Evolutionary conservation across 108 stramenopile genomes (phyloP).

Genomic region (Mayamaea pseudoterrestris): DNA sequence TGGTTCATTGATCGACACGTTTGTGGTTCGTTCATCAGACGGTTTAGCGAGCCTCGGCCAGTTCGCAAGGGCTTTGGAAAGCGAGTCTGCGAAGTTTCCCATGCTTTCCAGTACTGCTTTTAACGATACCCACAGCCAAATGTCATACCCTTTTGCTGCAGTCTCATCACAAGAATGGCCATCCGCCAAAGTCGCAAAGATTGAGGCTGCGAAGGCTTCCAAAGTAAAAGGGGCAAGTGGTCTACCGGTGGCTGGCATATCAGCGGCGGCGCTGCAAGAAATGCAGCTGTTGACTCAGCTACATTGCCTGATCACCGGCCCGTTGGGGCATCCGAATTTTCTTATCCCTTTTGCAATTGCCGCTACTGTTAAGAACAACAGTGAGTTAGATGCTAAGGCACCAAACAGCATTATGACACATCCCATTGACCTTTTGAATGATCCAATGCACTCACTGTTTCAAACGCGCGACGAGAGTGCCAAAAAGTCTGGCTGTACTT

Average conservation of each 20-base stretch:
- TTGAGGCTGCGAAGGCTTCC: slow-evolving; percentile 28
- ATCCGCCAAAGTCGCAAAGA: slow-evolving; percentile 56
- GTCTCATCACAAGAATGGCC: slow-evolving; percentile 81
- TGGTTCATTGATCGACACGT: slow-evolving; percentile 65
- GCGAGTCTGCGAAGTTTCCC: slow-evolving; percentile 35
- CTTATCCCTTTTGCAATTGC: slow-evolving; percentile 70
- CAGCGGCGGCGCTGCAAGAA: slow-evolving; percentile 73
- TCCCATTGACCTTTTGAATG: no score
- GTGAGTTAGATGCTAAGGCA: no score
- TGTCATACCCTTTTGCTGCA: slow-evolving; percentile 36
- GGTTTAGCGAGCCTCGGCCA: slow-evolving; percentile 18
- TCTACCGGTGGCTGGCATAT: slow-evolving; percentile 64
- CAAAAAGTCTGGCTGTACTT: no score
- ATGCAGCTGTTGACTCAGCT: slow-evolving; percentile 67
- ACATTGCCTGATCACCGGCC: slow-evolving; percentile 62
- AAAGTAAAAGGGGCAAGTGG: slow-evolving; percentile 18
- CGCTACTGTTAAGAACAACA: slow-evolving; percentile 24
- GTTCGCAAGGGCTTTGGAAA: slow-evolving; percentile 37
- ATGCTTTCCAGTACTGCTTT: slow-evolving; percentile 25
- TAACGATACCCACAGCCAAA: slow-evolving; percentile 4
- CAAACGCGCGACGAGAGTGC: slow-evolving; percentile 33
- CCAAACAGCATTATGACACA: no score
- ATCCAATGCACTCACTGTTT: slow-evolving; percentile 29
- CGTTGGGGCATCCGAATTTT: slow-evolving; percentile 86
- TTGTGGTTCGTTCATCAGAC: slow-evolving; percentile 20